These are phyloP conservation scores for Eimeria praecox DNA, from an alignment of 169 alveolate genomes.

Conservation along the genomic window DNA sequence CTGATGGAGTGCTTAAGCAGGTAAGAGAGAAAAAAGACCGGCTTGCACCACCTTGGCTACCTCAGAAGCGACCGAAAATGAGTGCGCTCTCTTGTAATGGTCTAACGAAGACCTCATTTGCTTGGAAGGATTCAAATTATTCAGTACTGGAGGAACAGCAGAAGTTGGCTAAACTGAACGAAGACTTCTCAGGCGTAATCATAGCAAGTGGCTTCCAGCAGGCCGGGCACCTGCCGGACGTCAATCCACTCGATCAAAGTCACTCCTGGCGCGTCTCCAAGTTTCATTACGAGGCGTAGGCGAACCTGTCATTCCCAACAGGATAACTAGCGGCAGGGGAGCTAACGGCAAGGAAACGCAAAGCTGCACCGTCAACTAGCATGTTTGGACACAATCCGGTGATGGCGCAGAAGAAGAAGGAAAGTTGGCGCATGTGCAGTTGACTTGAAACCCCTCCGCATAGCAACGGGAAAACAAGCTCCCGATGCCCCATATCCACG, in stretches of 20 bases:
- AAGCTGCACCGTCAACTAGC: background rate
- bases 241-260: background rate
- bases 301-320: background rate
- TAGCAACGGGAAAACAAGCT: too few relatives aligned
- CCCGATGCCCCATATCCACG: background rate
- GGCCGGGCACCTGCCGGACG: background rate
- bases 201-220: background rate
- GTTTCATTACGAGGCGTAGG: background rate
- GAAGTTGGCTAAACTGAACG: background rate
- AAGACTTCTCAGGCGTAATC: background rate
- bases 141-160: background rate
- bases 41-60: background rate
- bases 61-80: background rate
- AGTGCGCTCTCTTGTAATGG: background rate
- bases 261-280: background rate
- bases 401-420: background rate
- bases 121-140: background rate
- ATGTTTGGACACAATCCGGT: background rate
- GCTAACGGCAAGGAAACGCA: background rate
- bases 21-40: background rate
- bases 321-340: background rate
- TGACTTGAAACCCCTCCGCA: too few relatives aligned
- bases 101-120: background rate
- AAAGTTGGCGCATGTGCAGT: background rate
- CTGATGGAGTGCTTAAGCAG: background rate